Evolutionary conservation across 176 grass and related monocot species (phyloP).

Genomic region (Aechmea fasciata): DNA sequence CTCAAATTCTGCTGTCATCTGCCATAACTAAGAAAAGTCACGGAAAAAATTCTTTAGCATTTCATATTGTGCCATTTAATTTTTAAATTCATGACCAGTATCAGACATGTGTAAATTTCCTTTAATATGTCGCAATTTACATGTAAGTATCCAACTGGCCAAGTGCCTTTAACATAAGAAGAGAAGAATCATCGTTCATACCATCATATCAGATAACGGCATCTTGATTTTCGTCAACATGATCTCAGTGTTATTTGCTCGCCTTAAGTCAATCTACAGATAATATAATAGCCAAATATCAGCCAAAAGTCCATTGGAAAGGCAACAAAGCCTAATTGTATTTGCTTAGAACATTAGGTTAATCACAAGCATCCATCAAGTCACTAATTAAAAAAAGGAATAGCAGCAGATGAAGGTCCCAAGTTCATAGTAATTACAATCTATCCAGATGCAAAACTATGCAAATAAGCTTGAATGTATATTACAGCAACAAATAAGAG

Average conservation of each 20-base stretch:
- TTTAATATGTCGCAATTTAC: neutral
- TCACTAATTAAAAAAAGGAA: neutral
- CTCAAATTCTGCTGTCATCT: too few species aligned
- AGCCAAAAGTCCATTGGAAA: slow-evolving; percentile 7
- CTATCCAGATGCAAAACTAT: neutral
- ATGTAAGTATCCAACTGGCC: neutral
- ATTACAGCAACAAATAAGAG: slow-evolving; percentile 3
- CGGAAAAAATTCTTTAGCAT: too few species aligned
- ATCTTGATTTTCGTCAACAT: slow-evolving; percentile 99
- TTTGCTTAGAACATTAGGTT: neutral
- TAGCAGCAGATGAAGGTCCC: neutral
- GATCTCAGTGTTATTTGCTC: slow-evolving; percentile 97
- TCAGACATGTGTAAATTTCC: neutral
- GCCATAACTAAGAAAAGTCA: too few species aligned
- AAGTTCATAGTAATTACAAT: neutral
- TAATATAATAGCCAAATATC: slow-evolving; percentile 17
- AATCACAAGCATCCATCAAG: neutral
- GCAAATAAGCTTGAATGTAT: slow-evolving; percentile 2
- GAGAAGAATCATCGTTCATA: slow-evolving; percentile 15
- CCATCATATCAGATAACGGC: slow-evolving; percentile 93
- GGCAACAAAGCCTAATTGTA: neutral
- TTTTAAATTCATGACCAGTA: too few species aligned
- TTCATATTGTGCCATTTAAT: too few species aligned
- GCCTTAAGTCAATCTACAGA: slow-evolving; percentile 63
- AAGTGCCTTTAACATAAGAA: neutral